Conservation (phyloP, 2,329 filamentous ascomycete genomes). For the Helminthosporium solani region DNA sequence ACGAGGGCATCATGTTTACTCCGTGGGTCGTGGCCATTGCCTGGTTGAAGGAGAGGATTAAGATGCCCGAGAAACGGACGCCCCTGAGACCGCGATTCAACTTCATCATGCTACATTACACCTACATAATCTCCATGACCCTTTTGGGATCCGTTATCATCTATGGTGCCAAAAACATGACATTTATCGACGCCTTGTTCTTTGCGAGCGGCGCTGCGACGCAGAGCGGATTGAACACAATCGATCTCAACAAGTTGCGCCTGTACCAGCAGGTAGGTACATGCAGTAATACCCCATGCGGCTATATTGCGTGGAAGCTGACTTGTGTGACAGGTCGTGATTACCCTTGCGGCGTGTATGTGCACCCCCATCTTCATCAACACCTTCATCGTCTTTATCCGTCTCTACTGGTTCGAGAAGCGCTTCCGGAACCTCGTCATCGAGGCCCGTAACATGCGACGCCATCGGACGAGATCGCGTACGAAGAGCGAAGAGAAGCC, state of each 20-base stretch:
- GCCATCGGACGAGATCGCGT: conserved; percentile 62
- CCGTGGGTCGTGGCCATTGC: conserved; percentile 30
- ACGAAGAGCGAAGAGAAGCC: conserved; percentile 50
- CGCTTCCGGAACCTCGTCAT: conserved; percentile 81
- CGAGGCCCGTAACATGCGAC: conserved; percentile 68
- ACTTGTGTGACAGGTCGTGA: conserved; percentile 54
- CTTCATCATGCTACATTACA: conserved; percentile 80
- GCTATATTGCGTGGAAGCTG: background rate
- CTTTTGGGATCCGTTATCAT: conserved; percentile 77
- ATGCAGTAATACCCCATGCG: background rate
- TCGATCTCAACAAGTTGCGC: conserved; percentile 51
- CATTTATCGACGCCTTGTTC: conserved; percentile 86
- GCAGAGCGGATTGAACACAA: conserved; percentile 88
- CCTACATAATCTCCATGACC: conserved; percentile 74
- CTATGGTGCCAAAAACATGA: conserved; percentile 63
- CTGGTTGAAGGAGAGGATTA: conserved; percentile 29
- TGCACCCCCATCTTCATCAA: conserved; percentile 48
- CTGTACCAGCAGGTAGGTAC: conserved; percentile 49
- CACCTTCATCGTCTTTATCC: conserved; percentile 81
- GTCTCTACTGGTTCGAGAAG: conserved; percentile 98
- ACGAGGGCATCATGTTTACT: conserved; percentile 6
- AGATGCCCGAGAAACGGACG: conserved; percentile 22
- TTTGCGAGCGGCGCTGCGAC: conserved; percentile 84
- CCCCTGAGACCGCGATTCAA: conserved; percentile 64
- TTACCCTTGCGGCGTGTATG: conserved; percentile 39